Evolutionary conservation across 2,329 filamentous ascomycete genomes (phyloP).

Genomic region (Xylaria sp.): DNA sequence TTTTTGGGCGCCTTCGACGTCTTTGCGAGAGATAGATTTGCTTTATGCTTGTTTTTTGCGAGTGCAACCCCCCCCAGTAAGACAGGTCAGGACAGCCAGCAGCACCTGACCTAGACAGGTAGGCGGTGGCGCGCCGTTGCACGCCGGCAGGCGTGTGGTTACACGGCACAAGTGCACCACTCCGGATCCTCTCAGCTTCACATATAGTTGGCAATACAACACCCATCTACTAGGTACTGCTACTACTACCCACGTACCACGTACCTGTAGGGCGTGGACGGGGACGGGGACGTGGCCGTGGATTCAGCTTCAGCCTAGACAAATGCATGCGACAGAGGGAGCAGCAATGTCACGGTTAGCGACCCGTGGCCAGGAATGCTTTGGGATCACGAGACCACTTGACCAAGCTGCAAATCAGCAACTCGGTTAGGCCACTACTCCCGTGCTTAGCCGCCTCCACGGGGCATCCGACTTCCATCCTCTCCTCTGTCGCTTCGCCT

Average conservation of each 20-base stretch:
- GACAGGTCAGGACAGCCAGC: no score
- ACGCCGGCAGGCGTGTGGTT: not conserved
- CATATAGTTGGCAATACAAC: no score
- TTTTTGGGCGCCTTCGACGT: no score
- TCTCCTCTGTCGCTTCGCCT: slow-evolving; percentile 3
- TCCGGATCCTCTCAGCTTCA: not conserved
- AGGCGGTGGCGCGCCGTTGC: not conserved
- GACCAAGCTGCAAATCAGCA: not conserved
- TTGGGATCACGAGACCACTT: not conserved
- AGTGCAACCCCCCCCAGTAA: not conserved
- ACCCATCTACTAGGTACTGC: no score
- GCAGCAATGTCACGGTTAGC: not conserved
- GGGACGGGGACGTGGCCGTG: not conserved
- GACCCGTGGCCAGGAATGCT: not conserved
- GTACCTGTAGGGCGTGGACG: not conserved
- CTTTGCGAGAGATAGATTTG: no score
- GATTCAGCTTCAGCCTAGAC: no score
- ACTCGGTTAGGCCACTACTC: not conserved
- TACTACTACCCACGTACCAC: not conserved
- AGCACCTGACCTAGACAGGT: not conserved
- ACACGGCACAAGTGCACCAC: not conserved
- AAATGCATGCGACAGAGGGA: no score
- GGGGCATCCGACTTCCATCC: no score
- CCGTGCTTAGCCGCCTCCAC: no score
- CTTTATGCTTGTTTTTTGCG: not conserved